A percentile compares a stretch with the other conserved stretches of the same genome.
Conservation (phyloP, 2,329 filamentous ascomycete genomes). For the Cladophialophora exuberans region DNA sequence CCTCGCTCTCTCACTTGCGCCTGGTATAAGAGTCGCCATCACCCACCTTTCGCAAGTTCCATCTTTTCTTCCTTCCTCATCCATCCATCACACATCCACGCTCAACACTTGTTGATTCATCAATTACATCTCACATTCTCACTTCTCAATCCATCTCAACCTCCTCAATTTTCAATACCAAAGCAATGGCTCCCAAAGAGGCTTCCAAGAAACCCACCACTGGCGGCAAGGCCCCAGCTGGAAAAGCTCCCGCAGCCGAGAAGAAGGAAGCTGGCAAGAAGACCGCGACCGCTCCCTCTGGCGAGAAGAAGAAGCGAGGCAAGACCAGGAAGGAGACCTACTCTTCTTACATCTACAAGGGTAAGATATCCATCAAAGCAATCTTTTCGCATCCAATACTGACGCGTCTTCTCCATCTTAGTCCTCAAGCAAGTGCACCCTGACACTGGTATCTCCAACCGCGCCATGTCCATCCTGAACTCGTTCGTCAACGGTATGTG, state of each 20-base stretch:
- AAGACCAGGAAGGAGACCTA: slow-evolving; percentile 99
- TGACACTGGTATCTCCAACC: slow-evolving; percentile 99
- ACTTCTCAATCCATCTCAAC: slow-evolving; percentile 28
- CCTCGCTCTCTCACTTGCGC: slow-evolving; percentile 39
- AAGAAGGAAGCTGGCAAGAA: slow-evolving; percentile 99
- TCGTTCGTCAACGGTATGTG: slow-evolving; percentile 98
- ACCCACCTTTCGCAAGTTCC: slow-evolving; percentile 44
- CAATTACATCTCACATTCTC: slow-evolving; percentile 33
- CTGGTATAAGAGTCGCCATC: slow-evolving; percentile 51
- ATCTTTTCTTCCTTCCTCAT: slow-evolving; percentile 36
- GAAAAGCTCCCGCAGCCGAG: slow-evolving; percentile 78
- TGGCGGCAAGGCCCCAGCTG: slow-evolving; percentile 87
- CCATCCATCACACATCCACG: slow-evolving; percentile 41
- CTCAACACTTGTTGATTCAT: slow-evolving; percentile 31
- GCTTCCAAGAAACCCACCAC: slow-evolving; percentile 96
- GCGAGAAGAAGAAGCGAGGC: slow-evolving; percentile 99
- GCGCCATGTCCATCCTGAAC: slow-evolving; percentile 99
- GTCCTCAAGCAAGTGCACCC: slow-evolving; percentile 99
- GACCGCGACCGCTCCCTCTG: slow-evolving; percentile 79
- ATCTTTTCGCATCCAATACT: slow-evolving; percentile 34
- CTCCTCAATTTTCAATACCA: slow-evolving; percentile 37
- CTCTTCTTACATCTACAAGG: slow-evolving; percentile 99
- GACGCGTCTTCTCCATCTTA: slow-evolving; percentile 55
- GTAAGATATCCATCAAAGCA: slow-evolving; percentile 56
- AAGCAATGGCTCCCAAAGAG: slow-evolving; percentile 91